Evolutionary conservation across 1,284 basidiomycete genomes (phyloP), one percentile per base, ranked within the genome.

Genomic region (Heterobasidion occidentale): DNA sequence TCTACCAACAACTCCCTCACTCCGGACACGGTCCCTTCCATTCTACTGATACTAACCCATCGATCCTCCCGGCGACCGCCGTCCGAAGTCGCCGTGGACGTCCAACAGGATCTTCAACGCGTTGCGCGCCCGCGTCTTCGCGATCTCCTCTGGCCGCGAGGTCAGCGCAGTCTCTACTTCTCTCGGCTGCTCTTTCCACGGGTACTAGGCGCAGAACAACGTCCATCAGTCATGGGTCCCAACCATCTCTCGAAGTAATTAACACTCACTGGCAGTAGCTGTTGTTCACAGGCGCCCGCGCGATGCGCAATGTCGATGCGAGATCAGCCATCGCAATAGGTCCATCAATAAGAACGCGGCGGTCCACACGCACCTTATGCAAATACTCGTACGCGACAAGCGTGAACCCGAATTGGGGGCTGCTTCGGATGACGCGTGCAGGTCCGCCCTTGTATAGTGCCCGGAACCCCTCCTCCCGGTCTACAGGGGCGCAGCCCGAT

Each of bases 361-460:
- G 11, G n/a, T 12, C 11, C 12, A 8, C 5, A 52, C 64, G 48
- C 48, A 84, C 83, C 77, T 87, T 85, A 64, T 90, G 81, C 60
- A 92, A 72, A 68, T 88, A 84, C 68, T 94, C 91, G 72, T 93
- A 93, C 42, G 85, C 88, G 60, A 97, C 86, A 34, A 99, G 78
- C 20, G 96, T 99, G 63, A 95, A 97, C 54, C 92, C 92, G 68
- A 95, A 96, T 68, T 93, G 89, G 57, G 87, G 88, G 66, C 86
- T 92, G 70, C 90, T 92, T 63, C 95, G 81, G 58, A 97, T 74
- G 52, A 98, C 79, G 63, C 95, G 91, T 47, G 96, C 96, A 34
- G 91, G 81, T 53, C 94, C 94, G 54, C 96, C 97, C 73, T 98
- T 99, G 84, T 92, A 99, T 61, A 99, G 77, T 9, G 97, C 96